These are phyloP conservation scores for Juglanconis sp. DNA, from an alignment of 2,329 filamentous ascomycete genomes.

Conservation along the genomic window DNA sequence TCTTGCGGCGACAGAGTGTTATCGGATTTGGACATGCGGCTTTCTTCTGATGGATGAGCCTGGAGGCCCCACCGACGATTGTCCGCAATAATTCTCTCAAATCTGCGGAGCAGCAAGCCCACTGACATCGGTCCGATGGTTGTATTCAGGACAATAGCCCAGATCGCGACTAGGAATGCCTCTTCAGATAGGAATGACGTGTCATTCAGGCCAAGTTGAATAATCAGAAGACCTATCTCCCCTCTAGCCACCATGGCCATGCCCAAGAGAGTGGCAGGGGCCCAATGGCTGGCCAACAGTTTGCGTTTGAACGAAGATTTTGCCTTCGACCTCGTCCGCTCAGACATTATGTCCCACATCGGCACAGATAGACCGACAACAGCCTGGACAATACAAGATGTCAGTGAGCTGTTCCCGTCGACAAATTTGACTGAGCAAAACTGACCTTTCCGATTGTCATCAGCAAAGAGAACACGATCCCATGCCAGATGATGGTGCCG, in stretches of 20 bases:
- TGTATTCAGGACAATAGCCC: constrained; percentile 56
- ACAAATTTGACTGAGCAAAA: no score
- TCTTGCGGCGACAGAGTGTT: neutral
- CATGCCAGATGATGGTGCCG: constrained; percentile 51
- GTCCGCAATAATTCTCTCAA: constrained; percentile 12
- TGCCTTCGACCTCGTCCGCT: neutral
- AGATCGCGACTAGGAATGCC: constrained; percentile 51
- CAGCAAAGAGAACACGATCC: constrained; percentile 52
- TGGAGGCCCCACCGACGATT: constrained; percentile 19
- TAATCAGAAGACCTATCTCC: constrained; percentile 59
- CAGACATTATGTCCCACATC: constrained; percentile 34
- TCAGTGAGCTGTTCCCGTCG: neutral
- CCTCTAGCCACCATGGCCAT: constrained; percentile 58
- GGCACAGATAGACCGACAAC: constrained; percentile 22
- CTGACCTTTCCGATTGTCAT: constrained; percentile 47
- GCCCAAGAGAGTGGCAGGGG: constrained; percentile 50
- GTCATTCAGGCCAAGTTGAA: constrained; percentile 25
- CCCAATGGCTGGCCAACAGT: neutral
- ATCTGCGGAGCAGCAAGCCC: constrained; percentile 39
- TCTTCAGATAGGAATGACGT: constrained; percentile 50
- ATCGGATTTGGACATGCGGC: neutral
- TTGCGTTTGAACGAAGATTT: neutral
- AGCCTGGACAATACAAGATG: constrained; percentile 1
- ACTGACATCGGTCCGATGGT: constrained; percentile 52
- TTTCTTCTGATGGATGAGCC: neutral